A percentile compares a stretch with the other conserved stretches of the same genome.
Evolutionary conservation across 768 basidiomycete species (phyloP).

Genomic region (Boletus barrowsii): DNA sequence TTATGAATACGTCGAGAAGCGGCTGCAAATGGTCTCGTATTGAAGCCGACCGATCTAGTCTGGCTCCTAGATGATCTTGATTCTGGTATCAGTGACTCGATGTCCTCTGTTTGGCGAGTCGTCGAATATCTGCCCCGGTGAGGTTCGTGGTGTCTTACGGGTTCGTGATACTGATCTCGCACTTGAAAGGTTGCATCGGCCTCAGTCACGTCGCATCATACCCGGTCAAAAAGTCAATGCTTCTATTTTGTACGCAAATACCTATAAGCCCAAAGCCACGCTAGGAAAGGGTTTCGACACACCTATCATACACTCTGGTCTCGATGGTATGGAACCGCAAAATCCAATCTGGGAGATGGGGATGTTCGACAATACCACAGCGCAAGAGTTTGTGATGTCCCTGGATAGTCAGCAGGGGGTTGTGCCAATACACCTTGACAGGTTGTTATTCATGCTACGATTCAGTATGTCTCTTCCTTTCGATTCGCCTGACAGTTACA

Average conservation of each 20-base stretch:
- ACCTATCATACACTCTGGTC: conserved; percentile 1
- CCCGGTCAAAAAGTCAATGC: conserved; percentile 28
- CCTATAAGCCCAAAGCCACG: conserved; percentile 18
- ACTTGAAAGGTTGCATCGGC: conserved; percentile 10
- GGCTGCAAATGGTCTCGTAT: conserved; percentile 18
- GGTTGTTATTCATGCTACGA: conserved; percentile 17
- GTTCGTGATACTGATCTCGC: neutral
- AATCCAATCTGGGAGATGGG: conserved; percentile 17
- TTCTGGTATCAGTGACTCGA: conserved; percentile 20
- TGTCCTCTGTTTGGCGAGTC: conserved; percentile 10
- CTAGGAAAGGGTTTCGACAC: conserved; percentile 25
- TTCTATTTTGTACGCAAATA: conserved; percentile 21
- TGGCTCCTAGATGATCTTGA: conserved; percentile 28
- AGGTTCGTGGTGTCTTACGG: neutral
- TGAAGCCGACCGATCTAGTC: conserved; percentile 26
- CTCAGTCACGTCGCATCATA: conserved; percentile 25
- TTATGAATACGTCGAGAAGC: conserved; percentile 37
- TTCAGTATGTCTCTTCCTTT: conserved; percentile 14
- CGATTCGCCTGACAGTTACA: neutral
- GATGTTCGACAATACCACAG: conserved; percentile 20
- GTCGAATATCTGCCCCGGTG: conserved; percentile 24
- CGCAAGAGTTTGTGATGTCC: conserved; percentile 7
- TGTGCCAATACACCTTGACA: conserved; percentile 1
- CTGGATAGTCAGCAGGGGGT: conserved; percentile 10
- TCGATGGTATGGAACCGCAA: conserved; percentile 3